Conservation (phyloP, 2,329 filamentous ascomycete genomes). For the Kalaharituber pfeilii region DNA sequence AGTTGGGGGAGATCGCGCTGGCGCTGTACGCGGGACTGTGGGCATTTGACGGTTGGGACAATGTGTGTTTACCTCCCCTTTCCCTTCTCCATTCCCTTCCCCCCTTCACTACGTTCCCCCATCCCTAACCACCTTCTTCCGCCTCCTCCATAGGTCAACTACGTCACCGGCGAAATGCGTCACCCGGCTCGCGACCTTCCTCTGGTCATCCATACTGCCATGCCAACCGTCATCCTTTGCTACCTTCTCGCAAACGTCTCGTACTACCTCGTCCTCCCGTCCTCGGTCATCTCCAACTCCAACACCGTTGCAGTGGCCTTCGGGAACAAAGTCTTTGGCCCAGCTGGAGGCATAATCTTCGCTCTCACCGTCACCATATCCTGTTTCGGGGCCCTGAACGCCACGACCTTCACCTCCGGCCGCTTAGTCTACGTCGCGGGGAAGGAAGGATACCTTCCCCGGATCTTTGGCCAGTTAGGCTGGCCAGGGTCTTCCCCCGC, state of each 20-base stretch:
- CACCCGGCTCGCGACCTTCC: conserved; percentile 80
- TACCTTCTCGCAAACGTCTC: conserved; percentile 84
- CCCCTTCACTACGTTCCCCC: too few relatives aligned
- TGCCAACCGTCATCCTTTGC: conserved; percentile 78
- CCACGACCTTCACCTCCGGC: conserved; percentile 80
- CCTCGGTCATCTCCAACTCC: conserved; percentile 59
- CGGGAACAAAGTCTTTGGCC: conserved; percentile 74
- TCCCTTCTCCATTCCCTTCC: too few relatives aligned
- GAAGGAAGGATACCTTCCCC: conserved; percentile 84
- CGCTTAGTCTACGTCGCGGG: conserved; percentile 85
- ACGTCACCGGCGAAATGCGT: conserved; percentile 91
- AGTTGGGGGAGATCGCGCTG: conserved; percentile 50
- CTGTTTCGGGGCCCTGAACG: conserved; percentile 89
- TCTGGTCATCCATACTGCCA: conserved; percentile 86
- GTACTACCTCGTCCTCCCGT: conserved; percentile 85
- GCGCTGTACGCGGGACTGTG: conserved; percentile 89
- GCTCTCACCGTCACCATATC: conserved; percentile 79
- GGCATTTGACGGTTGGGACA: conserved; percentile 99
- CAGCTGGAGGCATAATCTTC: conserved; percentile 62
- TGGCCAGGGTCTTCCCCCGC: conserved; percentile 37
- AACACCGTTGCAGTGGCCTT: conserved; percentile 97
- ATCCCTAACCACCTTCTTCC: conserved; percentile 28
- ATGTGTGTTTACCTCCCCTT: conserved; percentile 40
- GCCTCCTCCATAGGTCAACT: conserved; percentile 61
- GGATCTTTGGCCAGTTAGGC: conserved; percentile 67